Evolutionary conservation across 2,329 filamentous ascomycete genomes (phyloP).

Genomic region (Nannizzia gypsea): DNA sequence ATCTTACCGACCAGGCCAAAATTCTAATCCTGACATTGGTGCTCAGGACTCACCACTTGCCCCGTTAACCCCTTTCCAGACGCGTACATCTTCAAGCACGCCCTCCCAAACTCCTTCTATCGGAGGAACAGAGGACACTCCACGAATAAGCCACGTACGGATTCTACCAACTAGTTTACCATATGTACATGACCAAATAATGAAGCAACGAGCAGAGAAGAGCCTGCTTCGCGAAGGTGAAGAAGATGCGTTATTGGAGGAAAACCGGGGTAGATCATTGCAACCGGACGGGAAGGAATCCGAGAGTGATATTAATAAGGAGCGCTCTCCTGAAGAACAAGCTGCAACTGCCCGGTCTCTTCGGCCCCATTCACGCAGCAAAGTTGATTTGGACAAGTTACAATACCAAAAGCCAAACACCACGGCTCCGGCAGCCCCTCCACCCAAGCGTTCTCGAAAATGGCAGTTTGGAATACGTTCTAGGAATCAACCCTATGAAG

Average conservation of each 20-base stretch:
- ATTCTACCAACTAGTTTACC: conserved; percentile 86
- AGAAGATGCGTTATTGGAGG: not conserved
- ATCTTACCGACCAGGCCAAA: not conserved
- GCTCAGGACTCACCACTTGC: conserved; percentile 7
- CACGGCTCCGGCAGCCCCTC: conserved; percentile 39
- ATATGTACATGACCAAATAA: conserved; percentile 79
- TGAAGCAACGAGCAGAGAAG: conserved; percentile 46
- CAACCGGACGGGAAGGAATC: conserved; percentile 3
- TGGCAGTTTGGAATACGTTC: conserved; percentile 98
- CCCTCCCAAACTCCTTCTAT: conserved; percentile 3
- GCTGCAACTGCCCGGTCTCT: conserved; percentile 69
- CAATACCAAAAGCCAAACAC: conserved; percentile 44
- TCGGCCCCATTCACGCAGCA: conserved; percentile 69
- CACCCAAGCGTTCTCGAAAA: conserved; percentile 58
- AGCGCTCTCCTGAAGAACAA: conserved; percentile 53
- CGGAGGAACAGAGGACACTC: conserved; percentile 20
- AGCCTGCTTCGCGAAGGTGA: not conserved
- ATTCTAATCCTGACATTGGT: not conserved
- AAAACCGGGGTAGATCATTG: not conserved
- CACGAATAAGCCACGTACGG: conserved; percentile 69
- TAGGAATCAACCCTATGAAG: conserved; percentile 85
- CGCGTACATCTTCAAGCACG: not conserved
- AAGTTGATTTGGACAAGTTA: conserved; percentile 54
- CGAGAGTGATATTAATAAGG: conserved; percentile 10
- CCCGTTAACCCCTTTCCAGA: conserved; percentile 6